Base-by-base conservation (phyloP, 1,139 yeast species). In the Torulaspora pretoriensis region DNA sequence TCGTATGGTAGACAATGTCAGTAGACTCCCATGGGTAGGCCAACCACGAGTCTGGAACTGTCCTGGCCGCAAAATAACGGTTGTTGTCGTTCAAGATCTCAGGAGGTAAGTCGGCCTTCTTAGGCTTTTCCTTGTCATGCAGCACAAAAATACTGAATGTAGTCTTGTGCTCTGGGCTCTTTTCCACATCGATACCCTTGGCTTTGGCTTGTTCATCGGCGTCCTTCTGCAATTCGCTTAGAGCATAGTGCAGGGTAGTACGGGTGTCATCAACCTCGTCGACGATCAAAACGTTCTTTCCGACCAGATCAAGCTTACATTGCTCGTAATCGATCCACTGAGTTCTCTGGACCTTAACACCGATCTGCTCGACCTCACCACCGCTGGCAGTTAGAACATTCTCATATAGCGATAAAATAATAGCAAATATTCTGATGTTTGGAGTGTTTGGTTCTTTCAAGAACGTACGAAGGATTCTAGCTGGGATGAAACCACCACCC, bases 1-100 rank as follows among this genome's bases (percentile, higher is more conserved):
- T 73, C 45, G 95, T 86, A 66, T 90, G 98, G 68, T 74, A 77
- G 42, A 86, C 96, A 65, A 90, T 92, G 69, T 90, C 96, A 48
- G 76, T 75, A 26, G 94, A 81, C 70, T 88, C 96, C 98, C 98
- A 92, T 42, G 97, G 97, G 67, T 92, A 92, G 36, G 97, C 97
- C 60, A 88, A 89, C 98, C 98, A 92, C 57, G 77, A 76, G 65
- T 92, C 97, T 34, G 90, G 95, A 33, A 88, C 92, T 38, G 87
- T 78, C 68, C 92, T 80, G 38, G 96, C 97, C 50, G 96, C 96
- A 60, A 88, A 77, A 68, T 90, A 90, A 66, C 86, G 80, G 29
- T 65, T 63, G 37, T 63, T 61, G 47, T 63, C 60, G 16, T 64
- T 56, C 53, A 72, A 61, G 51, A 79, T 66, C 30, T 71, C 75